These are phyloP conservation scores for Malus sylvestris DNA, from an alignment of 306 rosid genomes.

Conservation along the genomic window DNA sequence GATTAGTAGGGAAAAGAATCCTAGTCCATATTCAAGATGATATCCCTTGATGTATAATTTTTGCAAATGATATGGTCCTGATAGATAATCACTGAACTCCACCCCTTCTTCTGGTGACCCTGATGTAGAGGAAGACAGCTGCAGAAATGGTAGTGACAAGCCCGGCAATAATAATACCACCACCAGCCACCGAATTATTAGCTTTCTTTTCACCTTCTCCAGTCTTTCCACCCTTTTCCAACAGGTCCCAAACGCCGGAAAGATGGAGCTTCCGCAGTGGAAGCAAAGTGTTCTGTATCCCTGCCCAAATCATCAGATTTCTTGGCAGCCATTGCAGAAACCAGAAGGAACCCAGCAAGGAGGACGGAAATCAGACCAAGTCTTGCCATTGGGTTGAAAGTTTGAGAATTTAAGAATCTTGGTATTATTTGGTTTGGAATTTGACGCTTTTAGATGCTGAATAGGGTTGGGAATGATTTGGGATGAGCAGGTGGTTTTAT, in stretches of 20 bases:
- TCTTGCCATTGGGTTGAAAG: slow-evolving; percentile 26
- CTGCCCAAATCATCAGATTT: slow-evolving; percentile 14
- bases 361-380: slow-evolving; percentile 31
- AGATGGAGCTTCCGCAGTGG: slow-evolving; percentile 40
- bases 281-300: not conserved
- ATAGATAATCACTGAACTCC: not conserved
- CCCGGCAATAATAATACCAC: slow-evolving; percentile 85
- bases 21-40: too few relatives aligned
- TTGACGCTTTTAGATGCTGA: not conserved
- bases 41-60: too few relatives aligned
- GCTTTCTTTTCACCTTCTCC: slow-evolving; percentile 12
- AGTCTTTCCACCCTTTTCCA: not conserved
- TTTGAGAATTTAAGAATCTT: not conserved
- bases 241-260: slow-evolving; percentile 40
- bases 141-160: slow-evolving; percentile 72
- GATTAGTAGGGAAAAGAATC: too few relatives aligned
- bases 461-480: not conserved
- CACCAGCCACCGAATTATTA: slow-evolving; percentile 77
- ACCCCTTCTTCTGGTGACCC: slow-evolving; percentile 61
- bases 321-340: slow-evolving; percentile 31
- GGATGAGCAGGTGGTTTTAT: slow-evolving; percentile 5
- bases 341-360: slow-evolving; percentile 28
- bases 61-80: too few relatives aligned
- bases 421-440: not conserved
- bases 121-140: slow-evolving; percentile 75